Conservation (phyloP, 148 eudicot species). For the Selenicereus undatus region DNA sequence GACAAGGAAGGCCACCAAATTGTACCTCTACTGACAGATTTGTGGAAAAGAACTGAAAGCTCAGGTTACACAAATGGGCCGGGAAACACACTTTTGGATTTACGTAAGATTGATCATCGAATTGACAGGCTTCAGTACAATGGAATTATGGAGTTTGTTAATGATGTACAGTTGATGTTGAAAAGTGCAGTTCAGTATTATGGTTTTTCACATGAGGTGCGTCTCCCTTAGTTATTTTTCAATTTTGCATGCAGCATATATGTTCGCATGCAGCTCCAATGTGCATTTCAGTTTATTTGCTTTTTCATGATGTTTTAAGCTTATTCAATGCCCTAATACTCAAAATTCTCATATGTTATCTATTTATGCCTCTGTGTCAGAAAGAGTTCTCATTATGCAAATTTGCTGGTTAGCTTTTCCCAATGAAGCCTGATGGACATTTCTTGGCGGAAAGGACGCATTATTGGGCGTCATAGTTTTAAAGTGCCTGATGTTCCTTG, state of each 20-base stretch:
- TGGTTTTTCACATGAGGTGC: constrained; percentile 83
- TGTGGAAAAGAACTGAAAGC: constrained; percentile 72
- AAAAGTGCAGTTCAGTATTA: constrained; percentile 65
- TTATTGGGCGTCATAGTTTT: too few relatives aligned
- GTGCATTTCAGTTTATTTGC: not conserved
- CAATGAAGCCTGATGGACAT: too few relatives aligned
- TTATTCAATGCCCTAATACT: too few relatives aligned
- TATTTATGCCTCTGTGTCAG: too few relatives aligned
- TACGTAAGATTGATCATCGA: constrained; percentile 64
- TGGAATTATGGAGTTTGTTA: constrained; percentile 73
- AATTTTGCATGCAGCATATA: not conserved
- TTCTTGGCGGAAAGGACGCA: too few relatives aligned
- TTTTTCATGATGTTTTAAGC: not conserved
- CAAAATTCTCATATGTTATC: too few relatives aligned
- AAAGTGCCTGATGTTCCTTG: too few relatives aligned
- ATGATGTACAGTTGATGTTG: constrained; percentile 82
- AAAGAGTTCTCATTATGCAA: too few relatives aligned
- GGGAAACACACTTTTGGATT: constrained; percentile 54
- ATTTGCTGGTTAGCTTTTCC: too few relatives aligned
- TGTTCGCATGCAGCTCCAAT: not conserved
- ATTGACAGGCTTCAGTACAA: constrained; percentile 62
- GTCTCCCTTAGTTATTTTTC: not conserved
- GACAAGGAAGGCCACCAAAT: constrained; percentile 82
- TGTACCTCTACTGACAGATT: constrained; percentile 73
- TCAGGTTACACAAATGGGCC: constrained; percentile 39